A percentile compares a stretch with the other conserved stretches of the same genome.
Evolutionary conservation across 805 yeast genomes (phyloP).

Genomic region (Metschnikowia gelsemii): DNA sequence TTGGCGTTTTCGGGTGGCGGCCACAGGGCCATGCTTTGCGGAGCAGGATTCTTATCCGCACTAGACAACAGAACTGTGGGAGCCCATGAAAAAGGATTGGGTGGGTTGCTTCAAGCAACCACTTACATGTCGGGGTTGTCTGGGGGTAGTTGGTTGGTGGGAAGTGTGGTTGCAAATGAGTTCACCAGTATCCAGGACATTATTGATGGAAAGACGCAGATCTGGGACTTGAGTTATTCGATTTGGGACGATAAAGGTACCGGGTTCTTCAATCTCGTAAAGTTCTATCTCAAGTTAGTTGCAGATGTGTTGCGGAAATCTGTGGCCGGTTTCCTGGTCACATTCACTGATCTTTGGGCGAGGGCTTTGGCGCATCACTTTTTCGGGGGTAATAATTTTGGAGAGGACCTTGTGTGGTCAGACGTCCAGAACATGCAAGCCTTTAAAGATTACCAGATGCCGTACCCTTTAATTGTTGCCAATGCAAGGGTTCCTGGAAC

Average conservation of each 20-base stretch:
- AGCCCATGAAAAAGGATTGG: conserved; percentile 12
- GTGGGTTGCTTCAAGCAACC: conserved; percentile 14
- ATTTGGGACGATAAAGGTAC: conserved; percentile 41
- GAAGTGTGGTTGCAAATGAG: conserved; percentile 54
- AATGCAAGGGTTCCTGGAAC: conserved; percentile 39
- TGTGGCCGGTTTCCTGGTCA: conserved; percentile 33
- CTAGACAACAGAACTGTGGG: conserved; percentile 11
- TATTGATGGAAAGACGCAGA: conserved; percentile 20
- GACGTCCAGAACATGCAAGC: conserved; percentile 20
- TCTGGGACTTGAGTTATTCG: conserved; percentile 34
- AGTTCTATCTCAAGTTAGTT: conserved; percentile 24
- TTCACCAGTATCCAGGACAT: conserved; percentile 50
- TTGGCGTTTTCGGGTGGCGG: conserved; percentile 17
- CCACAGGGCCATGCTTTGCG: conserved; percentile 14
- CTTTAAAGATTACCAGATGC: conserved; percentile 35
- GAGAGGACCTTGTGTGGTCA: conserved; percentile 16
- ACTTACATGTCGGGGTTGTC: conserved; percentile 13
- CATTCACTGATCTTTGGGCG: conserved; percentile 42
- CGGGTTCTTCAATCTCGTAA: conserved; percentile 12
- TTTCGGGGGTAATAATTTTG: conserved; percentile 29
- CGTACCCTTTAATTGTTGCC: conserved; percentile 50
- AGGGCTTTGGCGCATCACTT: conserved; percentile 39
- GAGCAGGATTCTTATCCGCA: conserved; percentile 13
- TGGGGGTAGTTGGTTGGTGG: conserved; percentile 15
- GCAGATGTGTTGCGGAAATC: conserved; percentile 28